Percentiles rank a stretch among this genome's conserved stretches.
phyloP scores from a whole-genome alignment of 1,284 basidiomycete species.

The Paramarasmius palmivorus region DNA sequence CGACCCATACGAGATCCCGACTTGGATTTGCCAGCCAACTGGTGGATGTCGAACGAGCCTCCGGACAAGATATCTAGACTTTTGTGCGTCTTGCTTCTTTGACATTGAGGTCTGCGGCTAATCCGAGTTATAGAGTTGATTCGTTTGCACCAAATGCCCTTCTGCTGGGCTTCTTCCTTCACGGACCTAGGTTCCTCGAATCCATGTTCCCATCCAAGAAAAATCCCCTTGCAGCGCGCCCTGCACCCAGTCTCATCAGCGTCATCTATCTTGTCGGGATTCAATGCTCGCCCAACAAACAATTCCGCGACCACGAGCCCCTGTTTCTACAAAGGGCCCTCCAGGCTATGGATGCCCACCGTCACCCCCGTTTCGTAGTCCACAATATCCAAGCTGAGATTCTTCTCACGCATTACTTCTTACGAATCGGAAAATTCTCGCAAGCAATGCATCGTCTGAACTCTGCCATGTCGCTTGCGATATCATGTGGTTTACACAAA shows the following conservation, averaged over 20 bases:
- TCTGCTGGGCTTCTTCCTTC: slow-evolving; percentile 24
- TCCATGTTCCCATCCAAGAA: slow-evolving; percentile 15
- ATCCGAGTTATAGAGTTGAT: slow-evolving; percentile 10
- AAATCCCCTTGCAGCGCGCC: slow-evolving; percentile 13
- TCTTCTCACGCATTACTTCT: slow-evolving; percentile 44
- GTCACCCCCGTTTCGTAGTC: slow-evolving; percentile 32
- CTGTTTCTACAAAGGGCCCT: slow-evolving; percentile 32
- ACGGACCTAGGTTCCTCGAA: slow-evolving; percentile 17
- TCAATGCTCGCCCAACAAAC: slow-evolving; percentile 26
- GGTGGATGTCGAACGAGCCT: slow-evolving; percentile 2
- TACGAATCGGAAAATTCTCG: slow-evolving; percentile 37
- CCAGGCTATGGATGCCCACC: slow-evolving; percentile 24
- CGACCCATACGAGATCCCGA: slow-evolving; percentile 34
- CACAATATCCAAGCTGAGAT: slow-evolving; percentile 49
- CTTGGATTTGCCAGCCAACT: slow-evolving; percentile 7
- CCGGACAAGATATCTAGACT: slow-evolving; percentile 12
- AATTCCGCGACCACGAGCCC: slow-evolving; percentile 22
- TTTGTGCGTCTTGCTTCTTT: slow-evolving; percentile 6
- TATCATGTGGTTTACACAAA: slow-evolving; percentile 36
- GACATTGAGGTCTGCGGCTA: background rate
- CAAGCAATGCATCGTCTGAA: slow-evolving; percentile 46
- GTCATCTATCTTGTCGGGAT: slow-evolving; percentile 38
- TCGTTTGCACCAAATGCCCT: slow-evolving; percentile 18
- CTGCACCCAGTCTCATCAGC: slow-evolving; percentile 31
- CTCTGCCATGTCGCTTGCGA: slow-evolving; percentile 36